Conservation (phyloP, 139 green algal species). For the Haematococcus lacustris region DNA sequence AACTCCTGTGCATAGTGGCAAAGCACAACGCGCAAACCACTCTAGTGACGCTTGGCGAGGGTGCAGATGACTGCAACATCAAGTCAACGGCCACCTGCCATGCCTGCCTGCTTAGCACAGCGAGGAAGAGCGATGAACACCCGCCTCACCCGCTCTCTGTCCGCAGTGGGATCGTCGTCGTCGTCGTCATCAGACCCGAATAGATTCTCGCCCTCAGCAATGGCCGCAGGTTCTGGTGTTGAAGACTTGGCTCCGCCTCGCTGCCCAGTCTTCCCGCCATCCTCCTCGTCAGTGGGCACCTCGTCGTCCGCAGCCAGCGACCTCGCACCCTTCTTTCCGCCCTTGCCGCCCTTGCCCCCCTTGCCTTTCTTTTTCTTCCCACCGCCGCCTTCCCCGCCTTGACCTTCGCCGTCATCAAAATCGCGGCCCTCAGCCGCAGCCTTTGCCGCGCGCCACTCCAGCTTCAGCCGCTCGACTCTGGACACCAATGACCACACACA, state of each 20-base stretch:
- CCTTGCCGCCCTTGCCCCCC: background rate
- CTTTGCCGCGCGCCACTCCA: constrained; percentile 14
- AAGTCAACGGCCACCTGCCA: background rate
- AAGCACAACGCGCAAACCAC: background rate
- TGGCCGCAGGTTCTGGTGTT: background rate
- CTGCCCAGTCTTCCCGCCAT: background rate
- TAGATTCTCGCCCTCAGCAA: background rate
- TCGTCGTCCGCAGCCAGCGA: background rate
- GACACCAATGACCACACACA: background rate
- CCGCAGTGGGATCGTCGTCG: background rate
- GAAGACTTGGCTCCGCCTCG: background rate
- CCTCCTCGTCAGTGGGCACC: background rate
- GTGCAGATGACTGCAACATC: background rate
- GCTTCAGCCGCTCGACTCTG: constrained; percentile 21
- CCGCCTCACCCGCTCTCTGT: background rate
- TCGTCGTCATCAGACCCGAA: constrained; percentile 4
- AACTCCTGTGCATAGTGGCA: background rate
- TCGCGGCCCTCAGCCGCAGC: background rate
- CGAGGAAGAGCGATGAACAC: background rate
- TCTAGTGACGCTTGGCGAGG: background rate
- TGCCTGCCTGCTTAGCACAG: background rate
- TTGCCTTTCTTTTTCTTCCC: background rate
- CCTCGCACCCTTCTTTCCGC: background rate
- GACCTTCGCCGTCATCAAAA: background rate
- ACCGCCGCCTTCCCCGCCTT: constrained; percentile 2